phyloP scores from a whole-genome alignment of 2,329 filamentous ascomycete species.

The Aureobasidium sp. region DNA sequence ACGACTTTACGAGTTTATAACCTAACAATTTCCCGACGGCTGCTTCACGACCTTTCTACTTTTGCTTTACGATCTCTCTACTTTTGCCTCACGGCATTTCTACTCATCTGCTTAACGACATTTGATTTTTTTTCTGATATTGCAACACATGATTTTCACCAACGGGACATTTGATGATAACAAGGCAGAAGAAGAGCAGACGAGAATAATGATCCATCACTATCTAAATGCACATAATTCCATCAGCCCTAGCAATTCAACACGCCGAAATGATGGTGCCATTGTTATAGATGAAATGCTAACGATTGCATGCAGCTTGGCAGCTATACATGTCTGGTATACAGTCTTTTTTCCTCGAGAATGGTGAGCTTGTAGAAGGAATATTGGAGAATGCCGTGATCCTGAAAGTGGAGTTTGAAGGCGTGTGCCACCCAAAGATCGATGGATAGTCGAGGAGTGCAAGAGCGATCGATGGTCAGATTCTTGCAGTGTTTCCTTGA shows the following conservation, averaged over 20 bases:
- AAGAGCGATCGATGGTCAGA: too few species aligned
- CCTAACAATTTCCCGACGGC: too few species aligned
- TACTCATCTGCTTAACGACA: background rate
- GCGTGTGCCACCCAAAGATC: too few species aligned
- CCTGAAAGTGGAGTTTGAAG: too few species aligned
- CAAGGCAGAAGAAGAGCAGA: background rate
- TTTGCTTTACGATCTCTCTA: too few species aligned
- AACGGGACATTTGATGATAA: background rate
- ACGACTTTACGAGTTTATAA: too few species aligned
- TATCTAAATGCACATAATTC: background rate
- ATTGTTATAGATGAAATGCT: background rate
- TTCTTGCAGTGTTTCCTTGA: too few species aligned
- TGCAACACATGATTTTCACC: background rate
- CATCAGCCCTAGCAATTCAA: background rate
- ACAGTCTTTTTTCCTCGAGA: background rate
- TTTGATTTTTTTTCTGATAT: background rate
- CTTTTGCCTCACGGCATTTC: too few species aligned
- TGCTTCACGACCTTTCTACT: too few species aligned
- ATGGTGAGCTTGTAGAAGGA: background rate
- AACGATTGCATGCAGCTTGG: background rate
- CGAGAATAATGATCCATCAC: background rate
- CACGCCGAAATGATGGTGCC: too few species aligned
- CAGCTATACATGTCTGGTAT: background rate
- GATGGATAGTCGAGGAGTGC: too few species aligned
- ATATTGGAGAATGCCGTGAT: background rate